Evolutionary conservation across 139 green algal species (phyloP), one percentile per base, ranked within the genome.

Genomic region (Chlorella sorokiniana): DNA sequence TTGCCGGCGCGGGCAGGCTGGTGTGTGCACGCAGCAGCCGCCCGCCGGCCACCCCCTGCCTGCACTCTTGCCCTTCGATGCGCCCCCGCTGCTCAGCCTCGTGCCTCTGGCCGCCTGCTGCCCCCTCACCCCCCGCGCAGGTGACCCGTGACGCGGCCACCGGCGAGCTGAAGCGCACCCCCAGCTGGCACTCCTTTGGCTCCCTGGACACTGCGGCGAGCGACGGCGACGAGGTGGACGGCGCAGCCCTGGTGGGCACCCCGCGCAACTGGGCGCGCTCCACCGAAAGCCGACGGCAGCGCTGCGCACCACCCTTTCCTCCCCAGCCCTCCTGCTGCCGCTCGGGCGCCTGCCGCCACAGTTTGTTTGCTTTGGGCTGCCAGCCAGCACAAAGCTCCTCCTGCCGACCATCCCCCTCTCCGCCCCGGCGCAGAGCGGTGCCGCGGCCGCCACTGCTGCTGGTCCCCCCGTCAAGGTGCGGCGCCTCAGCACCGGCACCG

Each of bases 151-250:
- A 79, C 14, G 40, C 38, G 1, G 27, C n/a, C 44, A 74, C 76
- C 11, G 75, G 75, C n/a, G 37, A 56, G 44, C 62, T 82, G n/a
- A 64, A 69, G 44, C 76, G 76, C 62, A 82, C 76, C 0, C 76
- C 76, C 44, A 74, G 56, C 76, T 82, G 76, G 76, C 76, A 74
- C 62, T 75, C 62, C 31, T 74, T 82, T 82, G 76, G 62, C 40
- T 48, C 33, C n/a, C 33, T 51, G 22, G 75, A 63, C 20, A 48
- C n/a, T 16, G 37, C 33, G 37, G 74, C 22, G 16, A 38, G 25
- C 51, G 4, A 33, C 27, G 40, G 20, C 38, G 61, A 41, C 9
- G 56, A 59, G 52, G 52, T 31, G 33, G 37, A 48, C 22, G 37
- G 31, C 10, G 25, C n/a, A n/a, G n/a, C n/a, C n/a, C n/a, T n/a